Base-by-base conservation (phyloP, 1,284 basidiomycete genomes). In the Filobasidium uniguttulatum region DNA sequence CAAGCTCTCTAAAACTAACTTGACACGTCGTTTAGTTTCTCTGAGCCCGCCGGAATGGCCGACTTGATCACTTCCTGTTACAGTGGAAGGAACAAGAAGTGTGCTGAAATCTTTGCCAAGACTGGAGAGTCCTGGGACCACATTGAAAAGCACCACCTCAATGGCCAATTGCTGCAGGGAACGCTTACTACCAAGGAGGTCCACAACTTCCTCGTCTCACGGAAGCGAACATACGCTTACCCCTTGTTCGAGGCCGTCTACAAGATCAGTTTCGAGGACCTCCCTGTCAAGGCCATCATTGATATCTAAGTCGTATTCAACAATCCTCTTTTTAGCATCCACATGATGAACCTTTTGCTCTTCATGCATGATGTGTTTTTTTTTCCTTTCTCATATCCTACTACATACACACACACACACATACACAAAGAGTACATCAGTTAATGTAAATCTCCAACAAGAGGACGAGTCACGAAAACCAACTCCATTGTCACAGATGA, bases 121-220 rank as follows among this genome's bases (percentile, higher is more conserved):
- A 54, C 62, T 10, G 61, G 60, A 12, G 56, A 70, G 63, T 55
- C 69, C 3, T 78, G 78, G 57, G 68, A 72, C 31, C 62, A 70
- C 44, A 70, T 79, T 35, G 77, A 79, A 62, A 63, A 69, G 40
- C 72, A 63, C 59, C 72, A 64, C 29, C 66, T 78, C 46, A 74
- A 75, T 56, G 77, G 77, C 17, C 77, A 78, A 61, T 77, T 74
- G 62, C 65, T 76, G 10, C 74, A 76, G 58, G 74, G 74, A n/a
- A 72, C 73, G 17, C 68, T 72, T 49, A 76, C 74, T 19, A 64
- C 70, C 17, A 62, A 71, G 51, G 74, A 75, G 57, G 67, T 76
- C 44, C 65, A 75, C 63, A 64, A 70, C 53, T 76, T 77, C 66
- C 65, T 79, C 35, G 61, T 66, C 47, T 72, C 73, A 1, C 62